Base-by-base conservation (phyloP, 345 rosid species). In the Microcos paniculata region DNA sequence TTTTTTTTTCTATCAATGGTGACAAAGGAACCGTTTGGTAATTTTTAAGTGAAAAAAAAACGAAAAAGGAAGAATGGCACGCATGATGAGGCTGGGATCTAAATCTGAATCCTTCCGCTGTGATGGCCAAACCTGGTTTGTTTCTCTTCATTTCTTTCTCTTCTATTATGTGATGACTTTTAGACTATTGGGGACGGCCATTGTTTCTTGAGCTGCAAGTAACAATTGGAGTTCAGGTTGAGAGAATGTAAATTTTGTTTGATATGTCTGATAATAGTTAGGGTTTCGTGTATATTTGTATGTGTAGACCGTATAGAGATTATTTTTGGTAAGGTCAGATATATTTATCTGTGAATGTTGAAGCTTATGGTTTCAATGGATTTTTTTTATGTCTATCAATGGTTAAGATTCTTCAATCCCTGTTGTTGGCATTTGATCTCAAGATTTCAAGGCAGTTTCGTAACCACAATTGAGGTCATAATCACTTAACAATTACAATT, bases 41-140 rank as follows among this genome's bases (percentile, higher is more conserved):
- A n/a, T 45, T 79, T 45, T 56, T 33, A 55, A 42, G 73, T 77
- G 72, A 42, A 72, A n/a, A 69, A 42, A 56, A 30, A 71, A 62
- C 4, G 2, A 35, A 35, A 7, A 35, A n/a, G 65, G 33, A 62
- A 30, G 71, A 62, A 93, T 93, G 98, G 94, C 97, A 42, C 84
- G 83, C 90, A 62, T 93, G 30, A 82, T 93, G 93, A 95, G 84
- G 85, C 86, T 95, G 65, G 99, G 98, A 80, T 95, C 99, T 62
- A 95, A 95, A 85, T 82, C 96, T 75, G 97, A 95, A 19, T 86
- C 80, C 55, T 93, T 95, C 84, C 90, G 72, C 80, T 93, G 85
- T 23, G 91, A 87, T 64, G 94, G 90, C 70, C 79, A 82, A 66
- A 76, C 86, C 75, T 91, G 98, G 98, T 94, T 2, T 76, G 84